Percentiles rank a stretch among this genome's conserved stretches.
Evolutionary conservation across 768 basidiomycete species (phyloP).

Genomic region (Suillus subaureus): DNA sequence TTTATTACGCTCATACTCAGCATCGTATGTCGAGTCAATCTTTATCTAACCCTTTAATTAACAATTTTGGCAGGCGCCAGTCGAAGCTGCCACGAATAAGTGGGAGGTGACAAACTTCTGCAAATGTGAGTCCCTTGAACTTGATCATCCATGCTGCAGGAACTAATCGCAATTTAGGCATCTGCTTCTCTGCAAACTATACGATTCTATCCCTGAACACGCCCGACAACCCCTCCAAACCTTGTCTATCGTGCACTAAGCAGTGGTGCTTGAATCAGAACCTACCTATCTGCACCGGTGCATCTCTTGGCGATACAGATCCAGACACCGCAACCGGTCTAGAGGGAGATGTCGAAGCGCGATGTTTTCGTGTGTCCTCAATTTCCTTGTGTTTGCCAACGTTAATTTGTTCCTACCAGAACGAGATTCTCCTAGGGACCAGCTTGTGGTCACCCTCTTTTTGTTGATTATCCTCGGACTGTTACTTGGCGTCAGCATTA

Average conservation of each 20-base stretch:
- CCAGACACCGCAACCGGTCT: slow-evolving; percentile 93
- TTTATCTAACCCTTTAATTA: slow-evolving; percentile 8
- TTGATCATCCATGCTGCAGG: slow-evolving; percentile 4
- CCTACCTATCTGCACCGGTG: slow-evolving; percentile 79
- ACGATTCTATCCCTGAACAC: slow-evolving; percentile 79
- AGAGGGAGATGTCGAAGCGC: slow-evolving; percentile 93
- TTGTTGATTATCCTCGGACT: slow-evolving; percentile 86
- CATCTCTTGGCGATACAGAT: slow-evolving; percentile 82
- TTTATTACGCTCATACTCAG: slow-evolving; percentile 12
- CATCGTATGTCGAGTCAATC: slow-evolving; percentile 28
- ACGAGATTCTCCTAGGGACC: slow-evolving; percentile 94
- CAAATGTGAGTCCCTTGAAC: slow-evolving; percentile 60
- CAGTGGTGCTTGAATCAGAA: slow-evolving; percentile 96
- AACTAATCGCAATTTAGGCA: slow-evolving; percentile 53
- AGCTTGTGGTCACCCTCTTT: slow-evolving; percentile 90
- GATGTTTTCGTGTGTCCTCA: slow-evolving; percentile 85
- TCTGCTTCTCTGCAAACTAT: slow-evolving; percentile 88
- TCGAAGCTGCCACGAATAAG: slow-evolving; percentile 55
- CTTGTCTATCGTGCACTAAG: slow-evolving; percentile 91
- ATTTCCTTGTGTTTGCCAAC: slow-evolving; percentile 29
- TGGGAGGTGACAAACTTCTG: slow-evolving; percentile 93
- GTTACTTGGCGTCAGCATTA: slow-evolving; percentile 81
- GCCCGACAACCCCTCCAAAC: slow-evolving; percentile 85
- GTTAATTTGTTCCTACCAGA: slow-evolving; percentile 48
- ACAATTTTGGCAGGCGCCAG: slow-evolving; percentile 37